phyloP scores from a whole-genome alignment of 2,329 filamentous ascomycete genomes.

The Trichoderma asperellum region DNA sequence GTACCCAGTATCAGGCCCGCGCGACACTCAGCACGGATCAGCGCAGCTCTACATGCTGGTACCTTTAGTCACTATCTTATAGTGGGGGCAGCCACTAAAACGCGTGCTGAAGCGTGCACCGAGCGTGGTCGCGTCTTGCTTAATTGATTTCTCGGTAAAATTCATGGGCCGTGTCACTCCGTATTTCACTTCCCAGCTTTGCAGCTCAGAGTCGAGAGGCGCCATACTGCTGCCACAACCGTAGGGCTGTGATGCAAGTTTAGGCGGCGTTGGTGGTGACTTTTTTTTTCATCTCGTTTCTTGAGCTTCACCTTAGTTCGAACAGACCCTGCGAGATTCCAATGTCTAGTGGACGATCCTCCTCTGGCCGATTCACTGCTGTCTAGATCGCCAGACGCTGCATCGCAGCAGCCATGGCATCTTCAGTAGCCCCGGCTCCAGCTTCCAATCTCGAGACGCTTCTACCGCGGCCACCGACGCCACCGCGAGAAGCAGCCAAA shows the following conservation, averaged over 20 bases:
- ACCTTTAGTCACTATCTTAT: not conserved
- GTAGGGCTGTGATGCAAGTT: constrained; percentile 10
- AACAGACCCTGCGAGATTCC: constrained; percentile 1
- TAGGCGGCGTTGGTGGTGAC: not conserved
- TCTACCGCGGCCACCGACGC: constrained; percentile 66
- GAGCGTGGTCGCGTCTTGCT: constrained; percentile 32
- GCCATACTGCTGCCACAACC: not conserved
- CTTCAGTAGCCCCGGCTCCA: constrained; percentile 44
- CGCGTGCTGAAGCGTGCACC: constrained; percentile 31
- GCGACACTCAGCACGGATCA: not conserved
- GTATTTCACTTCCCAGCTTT: constrained; percentile 22
- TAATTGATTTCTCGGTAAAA: constrained; percentile 27
- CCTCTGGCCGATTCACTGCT: constrained; percentile 39
- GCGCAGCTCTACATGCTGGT: not conserved
- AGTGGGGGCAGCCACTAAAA: constrained; percentile 26
- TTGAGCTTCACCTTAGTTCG: not conserved
- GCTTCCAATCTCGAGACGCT: constrained; percentile 54
- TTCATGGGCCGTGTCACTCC: constrained; percentile 18
- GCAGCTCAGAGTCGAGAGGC: not conserved
- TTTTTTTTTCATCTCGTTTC: not conserved
- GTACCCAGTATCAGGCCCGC: not conserved
- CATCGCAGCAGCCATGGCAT: constrained; percentile 48
- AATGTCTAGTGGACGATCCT: constrained; percentile 29
- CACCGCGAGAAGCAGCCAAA: constrained; percentile 59
- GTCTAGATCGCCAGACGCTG: constrained; percentile 47